Base-by-base conservation (phyloP, 768 basidiomycete species). In the Collybiopsis luxurians region DNA sequence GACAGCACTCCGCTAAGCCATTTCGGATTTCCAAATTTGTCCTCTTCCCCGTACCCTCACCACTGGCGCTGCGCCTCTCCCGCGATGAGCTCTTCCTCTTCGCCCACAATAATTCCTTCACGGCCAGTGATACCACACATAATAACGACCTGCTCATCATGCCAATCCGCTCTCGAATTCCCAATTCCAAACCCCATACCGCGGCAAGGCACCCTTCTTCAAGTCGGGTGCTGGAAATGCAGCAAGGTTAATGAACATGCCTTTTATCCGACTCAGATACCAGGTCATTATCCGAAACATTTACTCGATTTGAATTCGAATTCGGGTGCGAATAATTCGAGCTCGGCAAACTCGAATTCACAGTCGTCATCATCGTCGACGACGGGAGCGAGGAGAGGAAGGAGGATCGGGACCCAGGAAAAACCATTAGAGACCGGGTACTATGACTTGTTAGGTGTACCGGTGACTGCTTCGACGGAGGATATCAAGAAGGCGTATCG, bases 401-500 rank as follows among this genome's bases (percentile, higher is more conserved):
- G 92, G 58, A 92, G 90, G 77, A 92, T 93, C 60, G 92, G 92
- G 1, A 91, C 92, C 17, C 91, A 95, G 68, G 91, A 92, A 59
- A 79, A 84, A 54, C 94, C 93, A 5, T 74, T 96, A 36, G 93
- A 96, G 66, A 94, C 89, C 0, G 86, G 80, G n/a, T 95, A 95
- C 71, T 96, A 95, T 64, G 92, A 96, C 66, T 78, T 90, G 21
- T 77, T 95, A 4, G 90, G 89, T 6, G 80, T 95, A 1, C 70
- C 87, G 0, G 78, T 89, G 17, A 81, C 84, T 60, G 92, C 92
- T 6, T 85, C 86, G 15, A 79, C 81, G 3, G 92, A 93, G 17
- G 93, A 95, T 48, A 80, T 96, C 67, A 95, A 95, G 79, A 94
- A 90, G 68, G 89, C 94, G 2, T 95, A 96, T 72, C 84, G 94